Evolutionary conservation across 441 rosid genomes (phyloP), one percentile per base, ranked within the genome.

Genomic region (Pelargonium fulgidum): DNA sequence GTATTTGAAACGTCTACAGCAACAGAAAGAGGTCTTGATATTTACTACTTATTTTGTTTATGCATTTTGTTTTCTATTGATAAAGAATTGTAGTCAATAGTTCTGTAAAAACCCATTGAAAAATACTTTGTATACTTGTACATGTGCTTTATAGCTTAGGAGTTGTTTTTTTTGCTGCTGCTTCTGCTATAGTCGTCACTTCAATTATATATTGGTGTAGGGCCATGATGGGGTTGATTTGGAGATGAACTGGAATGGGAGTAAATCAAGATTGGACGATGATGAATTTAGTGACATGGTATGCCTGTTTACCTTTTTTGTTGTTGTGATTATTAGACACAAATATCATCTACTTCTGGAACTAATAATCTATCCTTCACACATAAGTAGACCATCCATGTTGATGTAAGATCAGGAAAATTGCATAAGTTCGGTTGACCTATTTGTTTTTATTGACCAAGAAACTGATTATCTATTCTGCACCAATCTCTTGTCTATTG

Each of bases 201-300:
- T 62, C 11, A 3, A 20, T 13, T 22, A 12, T 39, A 12, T 56
- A 29, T 39, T 8, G 20, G 22, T 62, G 59, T 70, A 70, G 73
- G 73, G 67, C 7, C 67, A 70, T 20, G 73, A 70, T 26, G 66
- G 67, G 24, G 73, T 42, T 24, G 73, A 70, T 44, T 17, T 70
- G 73, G 73, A 70, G 67, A 70, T 70, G 59, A 70, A 70, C 67
- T 7, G 48, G 20, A 39, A 65, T 8, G 61, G 24, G 19, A 54
- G 22, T 54, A 54, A 54, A 14, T 54, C 61, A 54, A 54, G 22
- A 54, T 29, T 22, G 56, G 73, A 70, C 3, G 73, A 70, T 26
- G 73, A 70, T 70, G 73, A 70, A 61, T 70, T 70, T 12, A 39
- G 41, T 70, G 71, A 68, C 64, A 54, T 68, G 62, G 71, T 68